A percentile compares a stretch with the other conserved stretches of the same genome.
These are phyloP conservation scores for Phytophthora hibernalis DNA, from an alignment of 352 stramenopile species.

Conservation along the genomic window DNA sequence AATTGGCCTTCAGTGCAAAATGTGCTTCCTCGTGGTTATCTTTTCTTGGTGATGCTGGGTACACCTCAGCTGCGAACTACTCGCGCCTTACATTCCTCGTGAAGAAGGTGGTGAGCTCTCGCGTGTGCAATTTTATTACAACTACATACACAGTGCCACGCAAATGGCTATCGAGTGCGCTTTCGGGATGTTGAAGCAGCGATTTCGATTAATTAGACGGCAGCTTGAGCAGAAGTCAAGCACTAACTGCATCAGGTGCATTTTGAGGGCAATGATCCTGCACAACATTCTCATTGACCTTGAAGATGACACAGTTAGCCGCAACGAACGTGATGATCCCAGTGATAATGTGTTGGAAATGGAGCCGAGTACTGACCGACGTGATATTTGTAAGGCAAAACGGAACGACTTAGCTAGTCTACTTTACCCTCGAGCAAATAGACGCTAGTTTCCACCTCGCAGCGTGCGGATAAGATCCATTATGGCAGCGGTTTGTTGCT, in stretches of 20 bases:
- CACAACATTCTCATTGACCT: conserved; percentile 8
- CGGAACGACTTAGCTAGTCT: not conserved
- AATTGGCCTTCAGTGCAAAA: not conserved
- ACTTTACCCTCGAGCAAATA: not conserved
- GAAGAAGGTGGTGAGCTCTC: not conserved
- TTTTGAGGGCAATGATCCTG: not conserved
- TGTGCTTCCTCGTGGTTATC: not conserved
- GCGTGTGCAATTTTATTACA: not conserved
- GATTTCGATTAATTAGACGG: not conserved
- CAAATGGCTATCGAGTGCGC: conserved; percentile 4
- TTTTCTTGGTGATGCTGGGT: not conserved
- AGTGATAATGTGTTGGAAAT: not conserved
- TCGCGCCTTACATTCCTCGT: not conserved
- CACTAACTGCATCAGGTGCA: not conserved
- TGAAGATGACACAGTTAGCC: not conserved
- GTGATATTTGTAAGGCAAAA: conserved; percentile 3
- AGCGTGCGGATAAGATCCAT: conserved; percentile 3
- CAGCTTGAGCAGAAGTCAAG: conserved; percentile 8
- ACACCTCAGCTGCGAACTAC: not conserved
- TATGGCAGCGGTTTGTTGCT: conserved; percentile 1
- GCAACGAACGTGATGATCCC: not conserved
- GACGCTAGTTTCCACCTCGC: not conserved
- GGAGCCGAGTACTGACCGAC: not conserved
- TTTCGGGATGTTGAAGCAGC: conserved; percentile 8
- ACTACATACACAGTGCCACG: not conserved